These are phyloP conservation scores for Aureobasidium sp. DNA, from an alignment of 2,329 filamentous ascomycete genomes.

Conservation along the genomic window DNA sequence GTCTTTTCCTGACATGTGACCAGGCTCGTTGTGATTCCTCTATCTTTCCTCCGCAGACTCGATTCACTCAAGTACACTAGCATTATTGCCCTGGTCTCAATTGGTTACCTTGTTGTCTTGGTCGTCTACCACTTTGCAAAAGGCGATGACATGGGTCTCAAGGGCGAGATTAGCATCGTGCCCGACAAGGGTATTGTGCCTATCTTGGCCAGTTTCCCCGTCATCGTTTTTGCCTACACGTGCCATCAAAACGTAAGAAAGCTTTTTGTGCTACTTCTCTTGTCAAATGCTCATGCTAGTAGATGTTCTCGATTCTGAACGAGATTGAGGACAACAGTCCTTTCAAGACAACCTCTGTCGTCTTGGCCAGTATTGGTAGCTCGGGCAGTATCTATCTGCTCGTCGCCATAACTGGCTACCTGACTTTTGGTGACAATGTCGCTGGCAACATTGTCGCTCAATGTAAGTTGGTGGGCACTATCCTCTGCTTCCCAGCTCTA, in stretches of 20 bases:
- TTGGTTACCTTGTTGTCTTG: conserved; percentile 86
- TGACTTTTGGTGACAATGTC: conserved; percentile 88
- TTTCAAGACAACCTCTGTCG: conserved; percentile 67
- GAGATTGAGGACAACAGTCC: conserved; percentile 84
- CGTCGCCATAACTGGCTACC: conserved; percentile 89
- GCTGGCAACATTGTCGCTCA: conserved; percentile 90
- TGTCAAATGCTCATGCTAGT: conserved; percentile 16
- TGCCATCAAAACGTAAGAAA: conserved; percentile 85
- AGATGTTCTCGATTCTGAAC: conserved; percentile 99
- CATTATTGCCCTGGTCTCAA: conserved; percentile 81
- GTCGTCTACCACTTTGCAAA: conserved; percentile 85
- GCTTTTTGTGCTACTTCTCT: not conserved
- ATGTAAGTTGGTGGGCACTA: conserved; percentile 50
- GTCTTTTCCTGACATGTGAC: conserved; percentile 18
- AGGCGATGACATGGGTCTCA: conserved; percentile 66
- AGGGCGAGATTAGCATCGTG: conserved; percentile 68
- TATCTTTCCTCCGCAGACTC: conserved; percentile 83
- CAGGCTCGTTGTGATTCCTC: conserved; percentile 83
- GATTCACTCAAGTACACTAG: conserved; percentile 98
- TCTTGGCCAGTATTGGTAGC: conserved; percentile 76
- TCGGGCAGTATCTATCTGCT: conserved; percentile 83
- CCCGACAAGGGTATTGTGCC: conserved; percentile 72
- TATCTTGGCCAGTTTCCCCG: conserved; percentile 77
- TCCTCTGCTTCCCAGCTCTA: not conserved
- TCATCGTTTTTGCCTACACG: conserved; percentile 98